A percentile compares a stretch with the other conserved stretches of the same genome.
Conservation (phyloP, 2,329 filamentous ascomycete species). For the Arachnomyces sp. region DNA sequence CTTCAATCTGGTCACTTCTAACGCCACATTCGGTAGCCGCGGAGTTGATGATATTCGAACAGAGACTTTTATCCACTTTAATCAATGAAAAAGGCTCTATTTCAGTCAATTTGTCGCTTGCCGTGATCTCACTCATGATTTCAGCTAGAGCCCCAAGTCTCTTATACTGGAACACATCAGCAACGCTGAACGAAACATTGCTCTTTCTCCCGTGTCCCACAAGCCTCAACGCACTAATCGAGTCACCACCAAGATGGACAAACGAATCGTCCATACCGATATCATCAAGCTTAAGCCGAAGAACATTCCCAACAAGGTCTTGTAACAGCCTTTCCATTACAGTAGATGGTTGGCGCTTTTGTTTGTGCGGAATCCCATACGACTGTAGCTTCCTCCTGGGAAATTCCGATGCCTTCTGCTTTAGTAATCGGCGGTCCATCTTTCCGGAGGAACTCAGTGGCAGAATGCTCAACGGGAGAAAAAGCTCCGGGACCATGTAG, state of each 20-base stretch:
- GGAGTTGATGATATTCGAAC: background rate
- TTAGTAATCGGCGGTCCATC: slow-evolving; percentile 20
- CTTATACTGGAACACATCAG: slow-evolving; percentile 3
- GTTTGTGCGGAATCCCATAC: no score
- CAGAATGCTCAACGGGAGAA: background rate
- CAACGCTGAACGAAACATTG: slow-evolving; percentile 1
- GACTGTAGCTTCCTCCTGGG: no score
- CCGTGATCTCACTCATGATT: no score
- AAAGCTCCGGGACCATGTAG: no score
- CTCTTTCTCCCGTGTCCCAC: background rate
- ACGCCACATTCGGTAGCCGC: slow-evolving; percentile 11
- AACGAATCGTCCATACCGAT: slow-evolving; percentile 30
- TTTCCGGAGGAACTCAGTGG: slow-evolving; percentile 10
- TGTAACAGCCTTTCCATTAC: no score
- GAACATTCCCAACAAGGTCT: no score
- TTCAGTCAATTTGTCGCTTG: no score
- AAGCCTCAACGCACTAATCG: slow-evolving; percentile 29
- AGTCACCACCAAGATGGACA: slow-evolving; percentile 33
- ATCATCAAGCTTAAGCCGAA: slow-evolving; percentile 24
- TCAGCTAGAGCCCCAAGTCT: background rate
- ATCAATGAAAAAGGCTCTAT: no score
- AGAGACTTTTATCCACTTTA: no score
- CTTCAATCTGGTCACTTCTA: slow-evolving; percentile 29
- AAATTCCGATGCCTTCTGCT: no score
- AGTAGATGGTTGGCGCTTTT: no score